Percentiles rank a stretch among this genome's conserved stretches.
Evolutionary conservation across 768 basidiomycete species (phyloP).

Genomic region (Russula sp.): DNA sequence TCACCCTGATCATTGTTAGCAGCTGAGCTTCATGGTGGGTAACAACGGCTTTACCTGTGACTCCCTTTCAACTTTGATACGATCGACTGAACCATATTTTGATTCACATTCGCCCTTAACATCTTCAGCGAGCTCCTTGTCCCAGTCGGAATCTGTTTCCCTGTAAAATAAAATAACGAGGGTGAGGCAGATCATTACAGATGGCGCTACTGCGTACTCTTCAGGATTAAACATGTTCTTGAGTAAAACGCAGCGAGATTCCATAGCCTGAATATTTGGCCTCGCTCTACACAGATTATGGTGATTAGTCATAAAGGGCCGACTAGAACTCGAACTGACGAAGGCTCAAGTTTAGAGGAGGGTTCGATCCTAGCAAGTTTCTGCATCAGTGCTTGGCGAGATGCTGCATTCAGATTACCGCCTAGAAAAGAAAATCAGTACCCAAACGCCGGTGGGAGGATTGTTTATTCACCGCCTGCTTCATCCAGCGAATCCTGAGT

Average conservation of each 20-base stretch:
- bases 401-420: slow-evolving; percentile 96
- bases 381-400: slow-evolving; percentile 99
- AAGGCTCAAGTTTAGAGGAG: slow-evolving; percentile 46
- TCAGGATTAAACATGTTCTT: slow-evolving; percentile 98
- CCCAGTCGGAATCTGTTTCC: slow-evolving; percentile 96
- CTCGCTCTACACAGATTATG: slow-evolving; percentile 42
- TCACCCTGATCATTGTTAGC: slow-evolving; percentile 58
- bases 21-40: neutral
- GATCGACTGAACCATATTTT: slow-evolving; percentile 82
- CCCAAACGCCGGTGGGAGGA: neutral
- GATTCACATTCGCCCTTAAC: slow-evolving; percentile 89
- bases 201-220: slow-evolving; percentile 50
- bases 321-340: slow-evolving; percentile 39
- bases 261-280: slow-evolving; percentile 76
- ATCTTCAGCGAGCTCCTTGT: slow-evolving; percentile 91
- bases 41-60: slow-evolving; percentile 61
- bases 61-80: slow-evolving; percentile 91
- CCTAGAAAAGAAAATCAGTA: slow-evolving; percentile 39
- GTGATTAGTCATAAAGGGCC: slow-evolving; percentile 15
- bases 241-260: slow-evolving; percentile 82
- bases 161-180: slow-evolving; percentile 33
- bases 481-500: slow-evolving; percentile 82
- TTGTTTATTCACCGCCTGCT: slow-evolving; percentile 56
- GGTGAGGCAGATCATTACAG: neutral
- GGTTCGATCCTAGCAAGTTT: slow-evolving; percentile 96